A percentile compares a stretch with the other conserved stretches of the same genome.
Conservation (phyloP, 805 yeast genomes). For the Candida sphagnicola region DNA sequence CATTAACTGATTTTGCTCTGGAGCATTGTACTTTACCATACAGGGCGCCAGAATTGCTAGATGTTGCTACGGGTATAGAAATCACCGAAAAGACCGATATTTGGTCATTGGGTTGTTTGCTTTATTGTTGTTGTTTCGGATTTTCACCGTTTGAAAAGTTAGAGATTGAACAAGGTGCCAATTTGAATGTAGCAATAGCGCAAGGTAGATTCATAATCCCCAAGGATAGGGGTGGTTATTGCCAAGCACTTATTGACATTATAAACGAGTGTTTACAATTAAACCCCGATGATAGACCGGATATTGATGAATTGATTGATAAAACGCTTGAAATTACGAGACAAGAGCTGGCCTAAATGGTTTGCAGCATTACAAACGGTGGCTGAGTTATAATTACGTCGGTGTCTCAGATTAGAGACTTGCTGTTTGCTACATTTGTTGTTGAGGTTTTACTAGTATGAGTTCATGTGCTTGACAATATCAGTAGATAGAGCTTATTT, state of each 20-base stretch:
- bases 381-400: no score
- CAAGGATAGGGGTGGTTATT: conserved; percentile 43
- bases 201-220: conserved; percentile 66
- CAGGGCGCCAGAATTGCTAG: conserved; percentile 86
- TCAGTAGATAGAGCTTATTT: no score
- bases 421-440: no score
- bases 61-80: conserved; percentile 61
- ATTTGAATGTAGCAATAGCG: conserved; percentile 68
- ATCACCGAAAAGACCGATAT: conserved; percentile 77
- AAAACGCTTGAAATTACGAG: conserved; percentile 38
- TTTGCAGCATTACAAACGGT: no score
- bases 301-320: conserved; percentile 54
- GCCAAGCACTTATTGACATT: conserved; percentile 51
- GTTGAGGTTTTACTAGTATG: no score
- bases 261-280: conserved; percentile 59
- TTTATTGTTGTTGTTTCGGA: conserved; percentile 74
- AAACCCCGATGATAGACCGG: conserved; percentile 61
- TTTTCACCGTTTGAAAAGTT: conserved; percentile 85
- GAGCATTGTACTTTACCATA: conserved; percentile 85
- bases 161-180: conserved; percentile 79
- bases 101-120: conserved; percentile 87
- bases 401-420: no score
- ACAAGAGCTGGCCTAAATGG: no score
- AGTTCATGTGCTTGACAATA: no score
- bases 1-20: conserved; percentile 74